phyloP scores from a whole-genome alignment of 768 basidiomycete genomes.

The Boletus edulis region DNA sequence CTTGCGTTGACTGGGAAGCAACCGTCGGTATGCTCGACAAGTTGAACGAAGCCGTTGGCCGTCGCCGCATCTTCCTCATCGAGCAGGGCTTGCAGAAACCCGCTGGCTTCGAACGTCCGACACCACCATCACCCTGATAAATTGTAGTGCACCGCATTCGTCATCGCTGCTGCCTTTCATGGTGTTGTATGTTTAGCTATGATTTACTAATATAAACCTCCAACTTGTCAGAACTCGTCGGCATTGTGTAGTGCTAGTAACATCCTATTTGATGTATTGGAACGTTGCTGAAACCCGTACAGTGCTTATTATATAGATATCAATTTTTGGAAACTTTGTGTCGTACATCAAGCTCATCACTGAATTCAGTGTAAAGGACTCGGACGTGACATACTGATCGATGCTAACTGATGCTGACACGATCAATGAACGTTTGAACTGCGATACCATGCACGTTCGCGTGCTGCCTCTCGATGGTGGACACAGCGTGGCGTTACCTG shows the following conservation, averaged over 20 bases:
- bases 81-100: constrained; percentile 24
- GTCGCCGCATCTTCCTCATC: constrained; percentile 26
- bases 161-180: neutral
- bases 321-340: too few species aligned
- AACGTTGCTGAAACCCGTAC: neutral
- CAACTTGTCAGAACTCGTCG: neutral
- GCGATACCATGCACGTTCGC: too few species aligned
- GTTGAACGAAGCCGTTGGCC: constrained; percentile 49
- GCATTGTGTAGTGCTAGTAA: neutral
- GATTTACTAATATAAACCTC: neutral
- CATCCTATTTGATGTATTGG: neutral
- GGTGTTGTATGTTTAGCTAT: constrained; percentile 7
- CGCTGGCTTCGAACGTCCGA: constrained; percentile 26
- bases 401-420: too few species aligned
- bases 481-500: too few species aligned
- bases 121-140: constrained; percentile 12
- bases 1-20: constrained; percentile 83
- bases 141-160: neutral
- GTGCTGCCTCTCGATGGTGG: too few species aligned
- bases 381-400: too few species aligned
- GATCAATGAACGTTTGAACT: too few species aligned
- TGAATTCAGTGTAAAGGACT: too few species aligned
- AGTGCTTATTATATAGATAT: too few species aligned
- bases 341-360: too few species aligned
- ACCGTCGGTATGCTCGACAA: constrained; percentile 74